These are phyloP conservation scores for Ceraceosorus guamensis DNA, from an alignment of 1,284 basidiomycete species.

Conservation along the genomic window DNA sequence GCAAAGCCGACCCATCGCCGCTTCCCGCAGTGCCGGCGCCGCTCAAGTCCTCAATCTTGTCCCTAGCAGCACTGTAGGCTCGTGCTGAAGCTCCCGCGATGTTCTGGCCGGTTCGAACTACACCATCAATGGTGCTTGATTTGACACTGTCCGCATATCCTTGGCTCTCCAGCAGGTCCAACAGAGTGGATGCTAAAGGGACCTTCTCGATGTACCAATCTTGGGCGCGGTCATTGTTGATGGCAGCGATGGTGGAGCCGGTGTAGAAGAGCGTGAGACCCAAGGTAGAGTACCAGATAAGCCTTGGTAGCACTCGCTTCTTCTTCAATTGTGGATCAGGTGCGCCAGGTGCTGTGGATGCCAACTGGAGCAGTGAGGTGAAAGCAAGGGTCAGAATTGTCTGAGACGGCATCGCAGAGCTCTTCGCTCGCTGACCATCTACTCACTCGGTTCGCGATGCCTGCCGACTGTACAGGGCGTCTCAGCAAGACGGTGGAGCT, in stretches of 20 bases:
- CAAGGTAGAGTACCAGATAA: constrained; percentile 25
- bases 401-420: no score
- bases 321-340: no score
- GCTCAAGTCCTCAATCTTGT: constrained; percentile 32
- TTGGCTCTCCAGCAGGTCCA: constrained; percentile 38
- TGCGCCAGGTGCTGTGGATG: no score
- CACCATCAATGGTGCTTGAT: constrained; percentile 19
- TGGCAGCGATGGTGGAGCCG: constrained; percentile 31
- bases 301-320: no score
- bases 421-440: no score
- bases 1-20: no score
- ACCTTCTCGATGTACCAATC: constrained; percentile 73
- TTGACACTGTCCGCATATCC: constrained; percentile 26
- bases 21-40: constrained; percentile 11
- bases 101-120: constrained; percentile 37
- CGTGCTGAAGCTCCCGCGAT: constrained; percentile 32
- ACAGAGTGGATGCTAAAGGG: constrained; percentile 64
- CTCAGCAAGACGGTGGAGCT: no score
- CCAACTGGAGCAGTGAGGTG: no score
- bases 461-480: no score
- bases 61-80: constrained; percentile 23
- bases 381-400: no score
- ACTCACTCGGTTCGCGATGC: no score
- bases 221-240: constrained; percentile 50
- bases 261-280: constrained; percentile 42